Conservation (phyloP, 345 rosid species). For the Corchorus capsularis region DNA sequence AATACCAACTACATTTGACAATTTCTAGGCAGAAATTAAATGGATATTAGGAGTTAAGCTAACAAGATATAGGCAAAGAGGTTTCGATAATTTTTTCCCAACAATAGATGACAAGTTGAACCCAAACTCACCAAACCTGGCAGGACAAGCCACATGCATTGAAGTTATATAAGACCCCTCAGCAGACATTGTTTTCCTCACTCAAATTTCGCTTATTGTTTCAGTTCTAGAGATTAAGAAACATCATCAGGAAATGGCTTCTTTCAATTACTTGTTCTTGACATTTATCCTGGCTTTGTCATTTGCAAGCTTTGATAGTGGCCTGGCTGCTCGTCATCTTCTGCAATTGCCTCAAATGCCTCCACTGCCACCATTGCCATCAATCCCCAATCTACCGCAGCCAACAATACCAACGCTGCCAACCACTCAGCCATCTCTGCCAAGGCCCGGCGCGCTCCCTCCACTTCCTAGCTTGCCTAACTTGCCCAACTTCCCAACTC, state of each 20-base stretch:
- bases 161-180: neutral
- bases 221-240: neutral
- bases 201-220: neutral
- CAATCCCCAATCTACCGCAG: neutral
- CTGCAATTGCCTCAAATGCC: conserved; percentile 19
- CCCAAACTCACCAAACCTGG: neutral
- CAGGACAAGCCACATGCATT: neutral
- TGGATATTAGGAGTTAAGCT: conserved; percentile 3
- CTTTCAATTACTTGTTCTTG: neutral
- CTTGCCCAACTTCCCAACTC: conserved; percentile 10
- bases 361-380: conserved; percentile 6
- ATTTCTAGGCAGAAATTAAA: neutral
- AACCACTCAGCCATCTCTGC: conserved; percentile 15
- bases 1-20: conserved; percentile 6
- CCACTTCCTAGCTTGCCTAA: conserved; percentile 30
- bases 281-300: conserved; percentile 14
- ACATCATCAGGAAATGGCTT: conserved; percentile 20
- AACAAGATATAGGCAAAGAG: neutral
- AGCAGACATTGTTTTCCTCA: neutral
- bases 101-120: neutral
- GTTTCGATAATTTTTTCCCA: neutral
- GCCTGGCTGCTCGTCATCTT: conserved; percentile 27
- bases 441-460: conserved; percentile 14
- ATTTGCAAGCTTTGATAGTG: conserved; percentile 13
- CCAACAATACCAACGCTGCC: conserved; percentile 25